Evolutionary conservation across 2,329 filamentous ascomycete species (phyloP).

Genomic region (Salinomyces thailandicus): DNA sequence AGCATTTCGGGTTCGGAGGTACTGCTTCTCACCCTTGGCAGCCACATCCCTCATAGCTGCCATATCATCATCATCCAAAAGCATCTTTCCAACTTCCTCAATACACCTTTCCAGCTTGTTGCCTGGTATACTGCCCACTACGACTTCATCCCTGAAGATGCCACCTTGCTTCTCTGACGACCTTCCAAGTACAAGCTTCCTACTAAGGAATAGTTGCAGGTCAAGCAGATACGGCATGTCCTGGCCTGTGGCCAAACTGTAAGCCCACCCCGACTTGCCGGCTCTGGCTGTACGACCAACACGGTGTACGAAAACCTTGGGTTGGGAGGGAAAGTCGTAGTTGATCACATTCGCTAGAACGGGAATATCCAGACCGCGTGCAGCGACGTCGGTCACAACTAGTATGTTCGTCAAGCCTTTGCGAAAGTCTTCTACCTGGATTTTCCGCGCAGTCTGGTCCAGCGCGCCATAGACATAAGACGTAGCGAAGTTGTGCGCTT

Average conservation of each 20-base stretch:
- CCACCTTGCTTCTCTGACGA: constrained; percentile 45
- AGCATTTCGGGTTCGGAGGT: constrained; percentile 78
- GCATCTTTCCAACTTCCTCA: constrained; percentile 73
- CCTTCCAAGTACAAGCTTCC: constrained; percentile 66
- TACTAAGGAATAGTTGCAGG: constrained; percentile 87
- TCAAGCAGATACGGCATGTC: constrained; percentile 90
- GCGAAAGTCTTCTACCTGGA: constrained; percentile 85
- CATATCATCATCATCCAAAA: constrained; percentile 68
- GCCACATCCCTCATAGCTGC: constrained; percentile 60
- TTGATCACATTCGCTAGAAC: constrained; percentile 95
- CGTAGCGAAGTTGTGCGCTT: constrained; percentile 70
- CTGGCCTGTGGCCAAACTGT: constrained; percentile 77
- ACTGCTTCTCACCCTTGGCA: constrained; percentile 82
- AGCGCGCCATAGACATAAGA: constrained; percentile 92
- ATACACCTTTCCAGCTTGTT: constrained; percentile 63
- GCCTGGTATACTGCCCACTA: constrained; percentile 65
- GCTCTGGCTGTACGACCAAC: constrained; percentile 94
- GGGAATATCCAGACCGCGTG: constrained; percentile 94
- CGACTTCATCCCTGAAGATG: constrained; percentile 72
- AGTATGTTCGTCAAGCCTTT: constrained; percentile 76
- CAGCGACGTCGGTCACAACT: constrained; percentile 93
- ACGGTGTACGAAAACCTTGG: constrained; percentile 92
- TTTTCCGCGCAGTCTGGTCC: constrained; percentile 85
- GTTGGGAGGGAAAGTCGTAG: constrained; percentile 93
- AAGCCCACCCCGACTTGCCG: constrained; percentile 86